Percentiles rank a stretch among this genome's conserved stretches.
Evolutionary conservation across 177 flowering plant genomes (phyloP).

Genomic region (Telopea speciosissima): DNA sequence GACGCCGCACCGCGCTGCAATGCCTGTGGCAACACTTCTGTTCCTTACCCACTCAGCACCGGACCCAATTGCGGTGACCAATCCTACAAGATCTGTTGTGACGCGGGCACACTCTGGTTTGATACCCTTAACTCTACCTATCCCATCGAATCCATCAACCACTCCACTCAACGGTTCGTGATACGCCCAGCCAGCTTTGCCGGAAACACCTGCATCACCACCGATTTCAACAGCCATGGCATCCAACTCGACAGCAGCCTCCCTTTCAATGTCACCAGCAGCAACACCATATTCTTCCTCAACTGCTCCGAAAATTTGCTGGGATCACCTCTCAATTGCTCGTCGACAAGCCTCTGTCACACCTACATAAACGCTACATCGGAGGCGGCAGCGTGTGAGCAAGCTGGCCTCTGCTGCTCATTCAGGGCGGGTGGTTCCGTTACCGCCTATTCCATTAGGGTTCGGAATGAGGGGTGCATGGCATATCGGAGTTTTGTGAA

Average conservation of each 20-base stretch:
- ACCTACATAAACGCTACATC: constrained; percentile 26
- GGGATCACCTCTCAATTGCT: constrained; percentile 46
- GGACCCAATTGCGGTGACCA: constrained; percentile 48
- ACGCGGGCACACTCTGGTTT: constrained; percentile 25
- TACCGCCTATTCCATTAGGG: constrained; percentile 35
- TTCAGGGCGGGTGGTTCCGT: constrained; percentile 51
- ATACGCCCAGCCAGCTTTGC: constrained; percentile 38
- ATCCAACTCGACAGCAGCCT: constrained; percentile 38
- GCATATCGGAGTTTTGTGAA: constrained; percentile 53
- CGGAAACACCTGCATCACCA: constrained; percentile 39
- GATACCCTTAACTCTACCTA: constrained; percentile 39
- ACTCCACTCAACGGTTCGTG: constrained; percentile 32
- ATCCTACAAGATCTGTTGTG: constrained; percentile 43
- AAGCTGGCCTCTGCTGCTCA: constrained; percentile 39
- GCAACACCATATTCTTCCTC: constrained; percentile 47
- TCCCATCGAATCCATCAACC: constrained; percentile 32
- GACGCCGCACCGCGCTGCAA: constrained; percentile 25
- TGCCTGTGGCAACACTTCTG: constrained; percentile 39
- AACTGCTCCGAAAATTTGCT: constrained; percentile 41
- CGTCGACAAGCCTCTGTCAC: constrained; percentile 42
- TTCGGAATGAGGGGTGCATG: constrained; percentile 33
- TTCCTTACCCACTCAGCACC: constrained; percentile 74
- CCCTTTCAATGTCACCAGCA: constrained; percentile 63
- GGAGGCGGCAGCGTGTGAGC: constrained; percentile 24
- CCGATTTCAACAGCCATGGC: constrained; percentile 41